Conservation (phyloP, 2,329 filamentous ascomycete genomes). For the Pseudopithomyces maydicus region DNA sequence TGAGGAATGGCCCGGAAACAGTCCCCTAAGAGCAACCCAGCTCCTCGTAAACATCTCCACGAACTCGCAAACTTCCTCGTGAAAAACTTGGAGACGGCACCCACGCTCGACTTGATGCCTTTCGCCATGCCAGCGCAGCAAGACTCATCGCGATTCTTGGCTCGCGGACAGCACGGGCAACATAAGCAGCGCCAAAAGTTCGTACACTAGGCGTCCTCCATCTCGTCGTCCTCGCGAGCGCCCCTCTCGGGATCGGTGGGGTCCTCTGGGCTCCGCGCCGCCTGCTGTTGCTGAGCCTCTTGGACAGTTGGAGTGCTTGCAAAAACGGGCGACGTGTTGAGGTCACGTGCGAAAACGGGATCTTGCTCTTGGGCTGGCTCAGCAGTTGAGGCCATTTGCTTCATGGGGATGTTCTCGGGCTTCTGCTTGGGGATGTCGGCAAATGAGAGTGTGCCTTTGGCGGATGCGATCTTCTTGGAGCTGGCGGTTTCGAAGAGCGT, state of each 20-base stretch:
- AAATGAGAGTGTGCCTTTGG: constrained; percentile 42
- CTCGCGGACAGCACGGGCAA: neutral
- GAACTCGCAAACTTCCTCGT: no score
- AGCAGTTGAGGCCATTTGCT: neutral
- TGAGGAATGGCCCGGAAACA: no score
- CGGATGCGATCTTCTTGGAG: constrained; percentile 45
- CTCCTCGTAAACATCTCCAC: no score
- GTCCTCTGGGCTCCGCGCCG: neutral
- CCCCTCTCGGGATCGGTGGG: neutral
- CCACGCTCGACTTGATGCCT: neutral
- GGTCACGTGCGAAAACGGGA: neutral
- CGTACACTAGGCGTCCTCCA: neutral
- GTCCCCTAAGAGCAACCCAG: no score
- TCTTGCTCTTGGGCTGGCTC: neutral
- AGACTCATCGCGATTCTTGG: neutral
- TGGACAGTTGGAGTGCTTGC: neutral
- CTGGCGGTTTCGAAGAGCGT: constrained; percentile 50
- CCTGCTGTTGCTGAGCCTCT: neutral
- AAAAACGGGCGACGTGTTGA: neutral
- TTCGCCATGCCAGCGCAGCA: neutral
- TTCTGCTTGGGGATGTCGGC: constrained; percentile 41
- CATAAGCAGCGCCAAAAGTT: neutral
- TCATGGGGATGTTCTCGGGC: neutral
- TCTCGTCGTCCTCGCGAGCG: neutral
- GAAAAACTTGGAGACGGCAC: neutral